Conservation (phyloP, 1,139 yeast genomes). For the Suhomyces maxii region DNA sequence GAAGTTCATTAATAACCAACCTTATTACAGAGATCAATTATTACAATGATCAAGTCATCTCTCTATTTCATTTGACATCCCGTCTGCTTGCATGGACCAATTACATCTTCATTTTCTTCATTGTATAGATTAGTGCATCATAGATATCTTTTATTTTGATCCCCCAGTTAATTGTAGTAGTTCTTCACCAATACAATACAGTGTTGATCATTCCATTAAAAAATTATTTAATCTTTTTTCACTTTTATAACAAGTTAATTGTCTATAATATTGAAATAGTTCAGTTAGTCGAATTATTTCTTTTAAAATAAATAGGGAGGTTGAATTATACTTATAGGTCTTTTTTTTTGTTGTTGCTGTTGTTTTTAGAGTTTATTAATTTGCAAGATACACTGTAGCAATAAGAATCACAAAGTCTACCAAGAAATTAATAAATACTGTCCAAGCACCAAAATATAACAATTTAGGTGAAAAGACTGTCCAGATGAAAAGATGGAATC, state of each 20-base stretch:
- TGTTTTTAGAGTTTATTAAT: not conserved
- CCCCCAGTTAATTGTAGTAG: no score
- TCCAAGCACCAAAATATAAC: constrained; percentile 80
- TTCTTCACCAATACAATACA: not conserved
- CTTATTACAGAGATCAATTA: constrained; percentile 87
- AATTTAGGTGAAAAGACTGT: constrained; percentile 95
- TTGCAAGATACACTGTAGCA: constrained; percentile 12
- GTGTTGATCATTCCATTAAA: no score
- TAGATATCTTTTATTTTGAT: not conserved
- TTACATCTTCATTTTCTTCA: not conserved
- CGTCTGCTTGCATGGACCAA: not conserved
- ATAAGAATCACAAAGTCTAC: constrained; percentile 35
- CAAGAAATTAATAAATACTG: constrained; percentile 48
- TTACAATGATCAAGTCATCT: constrained; percentile 56
- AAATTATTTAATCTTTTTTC: no score
- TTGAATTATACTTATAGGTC: not conserved
- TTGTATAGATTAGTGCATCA: not conserved
- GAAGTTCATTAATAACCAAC: constrained; percentile 83
- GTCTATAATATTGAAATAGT: no score
- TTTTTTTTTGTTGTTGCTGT: no score
- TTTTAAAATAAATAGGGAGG: not conserved
- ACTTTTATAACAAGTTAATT: no score
- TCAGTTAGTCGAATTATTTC: not conserved
- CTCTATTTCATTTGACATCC: not conserved
- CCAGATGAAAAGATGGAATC: constrained; percentile 93